Base-by-base conservation (phyloP, 2,329 filamentous ascomycete genomes). In the Drechslerella dactyloides region DNA sequence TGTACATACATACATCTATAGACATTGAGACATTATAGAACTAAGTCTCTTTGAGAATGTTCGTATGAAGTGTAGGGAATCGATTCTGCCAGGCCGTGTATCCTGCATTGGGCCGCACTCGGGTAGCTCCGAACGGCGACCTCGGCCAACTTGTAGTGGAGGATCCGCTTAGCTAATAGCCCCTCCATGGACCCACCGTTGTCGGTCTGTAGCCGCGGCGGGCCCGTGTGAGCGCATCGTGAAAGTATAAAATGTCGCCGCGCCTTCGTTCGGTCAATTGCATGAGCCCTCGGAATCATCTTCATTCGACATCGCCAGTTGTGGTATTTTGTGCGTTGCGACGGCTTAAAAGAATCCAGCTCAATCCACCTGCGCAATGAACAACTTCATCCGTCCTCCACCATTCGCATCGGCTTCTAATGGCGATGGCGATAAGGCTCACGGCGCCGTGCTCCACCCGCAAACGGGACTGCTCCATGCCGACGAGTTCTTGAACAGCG, bases 401-500 rank as follows among this genome's bases (percentile, higher is more conserved):
- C 27, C 46, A 8, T 27, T 51, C 53, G 44, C n/a, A 33, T 11
- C 21, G n/a, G 35, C 1, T 21, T 17, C 19, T 17, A 15, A 40
- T 5, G 10, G 15, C 7, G n/a, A 40, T 13, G 17, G 53, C 48
- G n/a, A n/a, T n/a, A n/a, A n/a, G n/a, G 54, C 27, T 11, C 35
- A 24, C 50, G 48, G 35, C 27, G 21, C n/a, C 15, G 35, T 37
- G 8, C 15, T 35, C 15, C 44, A 53, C 54, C 5, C 66, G 19
- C 54, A 55, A 7, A 70, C 66, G 15, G 24, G 44, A 11, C 66
- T 70, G 24, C 23, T 70, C 37, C 92, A 96, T 79, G 90, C 89
- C 73, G 92, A 96, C 77, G 88, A 96, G 81, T 83, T 83, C 76
- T 84, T 94, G 76, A 86, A 90, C 75, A 56, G 61, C 7, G 62